phyloP scores from a whole-genome alignment of 495 filamentous ascomycete genomes.

The Parathielavia appendiculata region DNA sequence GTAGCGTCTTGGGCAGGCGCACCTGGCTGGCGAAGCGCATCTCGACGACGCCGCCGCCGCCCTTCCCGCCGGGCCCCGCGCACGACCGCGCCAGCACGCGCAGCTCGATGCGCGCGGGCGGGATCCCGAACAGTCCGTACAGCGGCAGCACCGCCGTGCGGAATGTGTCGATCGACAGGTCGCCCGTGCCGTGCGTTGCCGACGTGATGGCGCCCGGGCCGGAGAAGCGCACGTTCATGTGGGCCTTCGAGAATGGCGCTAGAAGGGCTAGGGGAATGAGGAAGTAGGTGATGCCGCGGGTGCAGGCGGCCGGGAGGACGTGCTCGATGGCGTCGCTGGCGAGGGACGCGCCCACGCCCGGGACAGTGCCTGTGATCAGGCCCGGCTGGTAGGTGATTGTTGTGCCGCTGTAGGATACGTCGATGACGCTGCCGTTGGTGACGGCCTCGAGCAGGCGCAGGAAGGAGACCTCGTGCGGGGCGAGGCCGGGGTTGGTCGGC shows the following conservation, averaged over 20 bases:
- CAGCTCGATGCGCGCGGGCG: slow-evolving; percentile 75
- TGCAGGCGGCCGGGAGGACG: slow-evolving; percentile 67
- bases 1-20: slow-evolving; percentile 87
- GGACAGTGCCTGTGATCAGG: slow-evolving; percentile 73
- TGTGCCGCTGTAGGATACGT: slow-evolving; percentile 93
- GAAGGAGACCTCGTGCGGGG: slow-evolving; percentile 89
- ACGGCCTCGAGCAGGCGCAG: slow-evolving; percentile 88
- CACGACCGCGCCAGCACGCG: slow-evolving; percentile 76
- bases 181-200: slow-evolving; percentile 63
- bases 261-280: slow-evolving; percentile 82
- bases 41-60: slow-evolving; percentile 88
- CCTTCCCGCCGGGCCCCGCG: slow-evolving; percentile 61
- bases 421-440: slow-evolving; percentile 91
- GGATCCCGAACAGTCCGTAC: slow-evolving; percentile 83
- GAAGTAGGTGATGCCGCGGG: slow-evolving; percentile 85
- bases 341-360: slow-evolving; percentile 55
- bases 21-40: slow-evolving; percentile 88
- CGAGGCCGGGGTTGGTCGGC: slow-evolving; percentile 77
- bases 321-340: slow-evolving; percentile 70
- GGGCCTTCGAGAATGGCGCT: slow-evolving; percentile 86
- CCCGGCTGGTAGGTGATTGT: slow-evolving; percentile 87
- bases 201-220: slow-evolving; percentile 93
- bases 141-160: slow-evolving; percentile 88
- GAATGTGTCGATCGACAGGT: slow-evolving; percentile 86
- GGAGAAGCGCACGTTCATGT: slow-evolving; percentile 80